Percentiles rank a stretch among this genome's conserved stretches.
Evolutionary conservation across 2,329 filamentous ascomycete genomes (phyloP).

Genomic region (Neonectria sp.): DNA sequence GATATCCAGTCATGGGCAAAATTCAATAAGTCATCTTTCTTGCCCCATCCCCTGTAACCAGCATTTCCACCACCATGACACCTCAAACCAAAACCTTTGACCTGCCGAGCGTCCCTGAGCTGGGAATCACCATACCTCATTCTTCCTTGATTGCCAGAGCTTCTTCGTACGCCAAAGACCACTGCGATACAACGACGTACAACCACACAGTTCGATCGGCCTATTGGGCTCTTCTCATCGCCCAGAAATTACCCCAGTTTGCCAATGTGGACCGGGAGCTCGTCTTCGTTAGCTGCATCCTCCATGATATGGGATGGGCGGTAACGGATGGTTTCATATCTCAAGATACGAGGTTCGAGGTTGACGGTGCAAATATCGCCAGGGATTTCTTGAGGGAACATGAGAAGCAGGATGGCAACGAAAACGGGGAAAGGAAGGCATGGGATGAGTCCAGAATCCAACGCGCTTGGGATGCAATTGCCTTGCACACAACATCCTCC

Average conservation of each 20-base stretch:
- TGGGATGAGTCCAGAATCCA: conserved; percentile 28
- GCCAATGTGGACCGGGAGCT: conserved; percentile 18
- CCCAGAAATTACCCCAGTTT: conserved; percentile 15
- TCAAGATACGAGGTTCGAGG: conserved; percentile 32
- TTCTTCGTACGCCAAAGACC: conserved; percentile 18
- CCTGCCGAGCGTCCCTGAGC: not conserved
- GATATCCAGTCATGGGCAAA: not conserved
- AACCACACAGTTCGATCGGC: conserved; percentile 31
- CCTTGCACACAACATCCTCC: conserved; percentile 29
- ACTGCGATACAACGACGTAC: conserved; percentile 27
- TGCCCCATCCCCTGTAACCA: not conserved
- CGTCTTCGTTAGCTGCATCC: conserved; percentile 31
- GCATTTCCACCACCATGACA: not conserved
- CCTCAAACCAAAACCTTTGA: not conserved
- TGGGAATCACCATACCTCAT: not conserved
- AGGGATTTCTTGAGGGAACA: conserved; percentile 14
- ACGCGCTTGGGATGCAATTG: conserved; percentile 33
- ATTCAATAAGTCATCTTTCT: not conserved
- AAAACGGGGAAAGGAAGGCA: not conserved
- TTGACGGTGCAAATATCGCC: conserved; percentile 35
- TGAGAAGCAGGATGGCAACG: not conserved
- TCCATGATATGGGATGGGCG: conserved; percentile 38
- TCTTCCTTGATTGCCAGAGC: not conserved
- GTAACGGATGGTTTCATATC: conserved; percentile 18
- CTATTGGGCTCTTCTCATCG: conserved; percentile 31